Evolutionary conservation across 495 filamentous ascomycete species (phyloP).

Genomic region (Peziza echinospora): DNA sequence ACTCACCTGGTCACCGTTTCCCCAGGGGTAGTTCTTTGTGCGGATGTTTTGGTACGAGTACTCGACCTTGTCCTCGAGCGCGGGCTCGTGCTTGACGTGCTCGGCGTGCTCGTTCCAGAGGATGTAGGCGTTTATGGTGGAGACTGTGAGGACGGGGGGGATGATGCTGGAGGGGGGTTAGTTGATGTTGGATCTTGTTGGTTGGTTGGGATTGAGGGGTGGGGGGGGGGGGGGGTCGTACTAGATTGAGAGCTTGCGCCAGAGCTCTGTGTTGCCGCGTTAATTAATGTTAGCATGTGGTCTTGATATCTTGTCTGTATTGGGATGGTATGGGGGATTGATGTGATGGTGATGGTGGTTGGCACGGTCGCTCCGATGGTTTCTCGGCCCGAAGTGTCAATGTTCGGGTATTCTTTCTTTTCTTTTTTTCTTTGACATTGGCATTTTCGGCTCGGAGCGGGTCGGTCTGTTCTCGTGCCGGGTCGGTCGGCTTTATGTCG

Average conservation of each 20-base stretch:
- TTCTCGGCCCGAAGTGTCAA: no score
- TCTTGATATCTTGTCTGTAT: no score
- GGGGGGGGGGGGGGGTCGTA: constrained; percentile 25
- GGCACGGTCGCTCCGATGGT: no score
- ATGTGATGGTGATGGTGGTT: no score
- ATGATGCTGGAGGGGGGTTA: constrained; percentile 30
- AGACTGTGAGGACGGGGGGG: constrained; percentile 46
- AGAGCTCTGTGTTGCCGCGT: constrained; percentile 41
- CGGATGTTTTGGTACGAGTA: constrained; percentile 92
- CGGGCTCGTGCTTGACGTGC: constrained; percentile 68
- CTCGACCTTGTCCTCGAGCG: constrained; percentile 68
- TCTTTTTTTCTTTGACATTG: no score
- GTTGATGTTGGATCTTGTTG: neutral
- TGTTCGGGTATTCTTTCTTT: no score
- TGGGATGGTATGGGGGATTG: no score
- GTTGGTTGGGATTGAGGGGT: neutral
- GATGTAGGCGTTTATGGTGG: constrained; percentile 57
- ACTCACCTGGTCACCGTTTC: constrained; percentile 84
- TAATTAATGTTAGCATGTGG: constrained; percentile 1
- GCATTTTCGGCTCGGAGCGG: no score
- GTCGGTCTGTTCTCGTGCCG: no score
- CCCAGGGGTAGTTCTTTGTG: constrained; percentile 74
- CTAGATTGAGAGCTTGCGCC: constrained; percentile 87
- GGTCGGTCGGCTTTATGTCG: no score
- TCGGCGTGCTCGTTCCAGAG: constrained; percentile 93